These are phyloP conservation scores for Penicillium cinerascens DNA, from an alignment of 495 filamentous ascomycete species.

Conservation along the genomic window DNA sequence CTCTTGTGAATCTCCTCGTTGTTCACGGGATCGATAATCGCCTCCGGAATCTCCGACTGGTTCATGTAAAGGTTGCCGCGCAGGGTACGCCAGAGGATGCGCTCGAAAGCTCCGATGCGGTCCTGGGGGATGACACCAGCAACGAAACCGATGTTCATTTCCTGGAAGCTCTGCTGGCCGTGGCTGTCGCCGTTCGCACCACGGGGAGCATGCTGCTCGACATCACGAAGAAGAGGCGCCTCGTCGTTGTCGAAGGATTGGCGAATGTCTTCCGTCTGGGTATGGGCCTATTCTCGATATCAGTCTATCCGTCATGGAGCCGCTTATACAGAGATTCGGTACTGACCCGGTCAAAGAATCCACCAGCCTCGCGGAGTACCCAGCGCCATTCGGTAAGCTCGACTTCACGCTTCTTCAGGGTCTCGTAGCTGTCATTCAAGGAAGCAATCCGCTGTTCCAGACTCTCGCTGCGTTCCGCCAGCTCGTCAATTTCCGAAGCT, in stretches of 20 bases:
- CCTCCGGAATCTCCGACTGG: slow-evolving; percentile 93
- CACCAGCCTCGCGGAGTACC: slow-evolving; percentile 91
- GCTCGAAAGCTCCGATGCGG: slow-evolving; percentile 90
- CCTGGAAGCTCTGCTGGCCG: slow-evolving; percentile 79
- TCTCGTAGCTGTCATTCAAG: slow-evolving; percentile 96
- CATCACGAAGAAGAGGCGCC: slow-evolving; percentile 75
- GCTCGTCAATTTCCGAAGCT: slow-evolving; percentile 90
- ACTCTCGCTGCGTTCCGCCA: slow-evolving; percentile 85
- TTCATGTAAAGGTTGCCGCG: slow-evolving; percentile 99
- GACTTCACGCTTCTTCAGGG: slow-evolving; percentile 92
- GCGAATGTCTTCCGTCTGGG: slow-evolving; percentile 93
- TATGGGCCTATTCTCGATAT: slow-evolving; percentile 60
- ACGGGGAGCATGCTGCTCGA: slow-evolving; percentile 66
- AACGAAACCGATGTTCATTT: slow-evolving; percentile 99
- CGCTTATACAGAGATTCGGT: neutral
- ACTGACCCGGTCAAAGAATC: slow-evolving; percentile 84
- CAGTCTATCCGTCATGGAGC: slow-evolving; percentile 18
- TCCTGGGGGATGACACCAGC: slow-evolving; percentile 93
- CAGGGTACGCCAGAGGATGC: slow-evolving; percentile 93
- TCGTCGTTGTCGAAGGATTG: slow-evolving; percentile 85
- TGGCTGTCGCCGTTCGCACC: slow-evolving; percentile 67
- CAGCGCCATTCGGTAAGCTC: slow-evolving; percentile 97
- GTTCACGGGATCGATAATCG: slow-evolving; percentile 86
- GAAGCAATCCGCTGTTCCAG: slow-evolving; percentile 88
- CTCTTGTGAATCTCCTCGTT: slow-evolving; percentile 94